These are phyloP conservation scores for Acephala macrosclerotiorum DNA, from an alignment of 2,329 filamentous ascomycete species.

Conservation along the genomic window DNA sequence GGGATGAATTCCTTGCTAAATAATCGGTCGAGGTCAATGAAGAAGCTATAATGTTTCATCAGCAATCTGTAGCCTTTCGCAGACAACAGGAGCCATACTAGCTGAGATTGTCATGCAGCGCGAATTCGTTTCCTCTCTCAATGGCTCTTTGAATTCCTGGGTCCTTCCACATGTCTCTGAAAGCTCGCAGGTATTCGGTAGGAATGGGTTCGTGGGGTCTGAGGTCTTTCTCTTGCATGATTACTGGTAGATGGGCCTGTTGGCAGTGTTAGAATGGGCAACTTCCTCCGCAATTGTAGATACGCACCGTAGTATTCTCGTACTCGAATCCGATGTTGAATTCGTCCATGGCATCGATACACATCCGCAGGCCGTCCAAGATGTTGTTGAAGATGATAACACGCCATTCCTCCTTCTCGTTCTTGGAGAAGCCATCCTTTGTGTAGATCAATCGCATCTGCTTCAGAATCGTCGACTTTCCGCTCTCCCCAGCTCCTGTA, in stretches of 20 bases:
- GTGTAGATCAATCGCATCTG: slow-evolving; percentile 99
- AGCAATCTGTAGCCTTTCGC: slow-evolving; percentile 19
- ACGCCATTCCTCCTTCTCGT: slow-evolving; percentile 91
- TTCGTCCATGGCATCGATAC: slow-evolving; percentile 90
- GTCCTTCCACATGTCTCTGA: slow-evolving; percentile 86
- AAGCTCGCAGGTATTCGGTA: slow-evolving; percentile 77
- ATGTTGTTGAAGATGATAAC: slow-evolving; percentile 96
- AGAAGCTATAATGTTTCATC: slow-evolving; percentile 69
- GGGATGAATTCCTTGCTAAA: slow-evolving; percentile 84
- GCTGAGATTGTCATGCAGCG: slow-evolving; percentile 91
- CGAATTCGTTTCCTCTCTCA: slow-evolving; percentile 93
- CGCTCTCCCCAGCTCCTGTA: slow-evolving; percentile 89
- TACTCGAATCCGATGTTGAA: slow-evolving; percentile 81
- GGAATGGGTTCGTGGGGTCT: slow-evolving; percentile 83
- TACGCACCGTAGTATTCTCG: slow-evolving; percentile 77
- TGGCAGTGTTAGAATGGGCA: slow-evolving; percentile 14
- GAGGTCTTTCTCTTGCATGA: slow-evolving; percentile 84
- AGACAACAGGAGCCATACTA: slow-evolving; percentile 69
- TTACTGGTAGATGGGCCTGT: slow-evolving; percentile 80
- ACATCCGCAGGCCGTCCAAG: slow-evolving; percentile 88
- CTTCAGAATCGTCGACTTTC: slow-evolving; percentile 96
- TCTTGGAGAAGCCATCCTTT: slow-evolving; percentile 82
- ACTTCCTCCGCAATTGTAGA: background rate
- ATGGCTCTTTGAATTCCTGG: slow-evolving; percentile 86
- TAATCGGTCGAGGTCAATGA: slow-evolving; percentile 77